A percentile compares a stretch with the other conserved stretches of the same genome.
phyloP scores from a whole-genome alignment of 1,284 basidiomycete genomes.

The Cryptococcus sp. region DNA sequence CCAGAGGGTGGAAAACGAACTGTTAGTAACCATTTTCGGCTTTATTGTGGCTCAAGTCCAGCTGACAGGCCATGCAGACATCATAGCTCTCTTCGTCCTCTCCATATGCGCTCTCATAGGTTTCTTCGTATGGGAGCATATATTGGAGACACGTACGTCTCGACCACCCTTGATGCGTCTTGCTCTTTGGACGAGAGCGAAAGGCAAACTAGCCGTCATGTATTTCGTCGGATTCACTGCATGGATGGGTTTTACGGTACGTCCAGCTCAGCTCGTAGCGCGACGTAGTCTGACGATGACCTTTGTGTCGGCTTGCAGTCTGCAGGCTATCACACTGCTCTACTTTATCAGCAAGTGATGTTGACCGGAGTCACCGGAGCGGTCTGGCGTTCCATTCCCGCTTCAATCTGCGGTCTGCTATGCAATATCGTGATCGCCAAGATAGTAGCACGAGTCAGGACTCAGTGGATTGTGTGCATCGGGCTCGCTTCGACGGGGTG shows the following conservation, averaged over 20 bases:
- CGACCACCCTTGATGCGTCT: neutral
- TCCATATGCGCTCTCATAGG: neutral
- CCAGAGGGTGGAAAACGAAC: neutral
- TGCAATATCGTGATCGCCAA: neutral
- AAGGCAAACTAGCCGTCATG: neutral
- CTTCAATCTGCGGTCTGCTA: neutral
- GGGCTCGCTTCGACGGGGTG: neutral
- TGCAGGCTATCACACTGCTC: neutral
- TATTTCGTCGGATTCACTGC: neutral
- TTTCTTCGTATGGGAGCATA: neutral
- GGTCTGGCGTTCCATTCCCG: neutral
- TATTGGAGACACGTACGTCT: neutral
- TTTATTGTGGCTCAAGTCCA: no score
- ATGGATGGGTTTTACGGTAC: neutral
- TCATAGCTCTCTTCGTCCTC: neutral
- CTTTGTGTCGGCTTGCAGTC: neutral
- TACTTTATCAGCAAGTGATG: neutral
- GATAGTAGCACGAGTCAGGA: neutral
- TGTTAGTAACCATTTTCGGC: neutral
- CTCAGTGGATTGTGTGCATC: neutral
- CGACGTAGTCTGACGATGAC: neutral
- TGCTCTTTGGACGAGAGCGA: neutral
- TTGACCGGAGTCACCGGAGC: neutral
- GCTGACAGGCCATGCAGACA: neutral
- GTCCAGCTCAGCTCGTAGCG: neutral